These are phyloP conservation scores for Solanum clarkiae DNA, from an alignment of 257 asterid genomes.

Conservation along the genomic window DNA sequence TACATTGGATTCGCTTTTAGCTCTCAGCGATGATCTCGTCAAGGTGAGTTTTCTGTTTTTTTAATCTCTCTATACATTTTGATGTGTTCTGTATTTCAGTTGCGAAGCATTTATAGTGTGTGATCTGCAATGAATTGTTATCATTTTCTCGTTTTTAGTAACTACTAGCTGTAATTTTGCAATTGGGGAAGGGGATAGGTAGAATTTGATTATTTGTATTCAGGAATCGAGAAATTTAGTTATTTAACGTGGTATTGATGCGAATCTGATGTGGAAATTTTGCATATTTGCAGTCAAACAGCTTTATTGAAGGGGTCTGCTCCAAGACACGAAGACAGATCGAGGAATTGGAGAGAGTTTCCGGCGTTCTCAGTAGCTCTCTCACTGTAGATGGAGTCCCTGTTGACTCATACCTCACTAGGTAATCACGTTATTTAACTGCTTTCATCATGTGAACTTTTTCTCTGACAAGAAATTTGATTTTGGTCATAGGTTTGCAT, in stretches of 20 bases:
- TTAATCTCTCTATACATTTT: background rate
- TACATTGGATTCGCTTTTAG: constrained; percentile 68
- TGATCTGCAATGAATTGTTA: background rate
- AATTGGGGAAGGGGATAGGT: background rate
- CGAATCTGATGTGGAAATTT: background rate
- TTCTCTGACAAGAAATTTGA: background rate
- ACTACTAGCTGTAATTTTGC: background rate
- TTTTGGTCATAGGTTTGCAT: constrained; percentile 41
- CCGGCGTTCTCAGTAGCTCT: constrained; percentile 64
- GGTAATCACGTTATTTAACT: constrained; percentile 21
- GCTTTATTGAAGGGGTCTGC: constrained; percentile 76
- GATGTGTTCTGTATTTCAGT: background rate
- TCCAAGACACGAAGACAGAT: constrained; percentile 81
- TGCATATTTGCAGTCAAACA: constrained; percentile 48
- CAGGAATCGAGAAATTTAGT: background rate
- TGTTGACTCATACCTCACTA: constrained; percentile 85
- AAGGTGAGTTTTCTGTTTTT: constrained; percentile 31
- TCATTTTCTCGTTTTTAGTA: background rate
- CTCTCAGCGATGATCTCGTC: constrained; percentile 75
- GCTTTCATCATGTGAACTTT: background rate
- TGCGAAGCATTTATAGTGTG: background rate
- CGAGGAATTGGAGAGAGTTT: constrained; percentile 83
- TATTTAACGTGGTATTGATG: background rate
- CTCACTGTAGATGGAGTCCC: constrained; percentile 94
- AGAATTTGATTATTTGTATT: background rate